Evolutionary conservation across 768 basidiomycete species (phyloP).

Genomic region (Lactarius psammicola): DNA sequence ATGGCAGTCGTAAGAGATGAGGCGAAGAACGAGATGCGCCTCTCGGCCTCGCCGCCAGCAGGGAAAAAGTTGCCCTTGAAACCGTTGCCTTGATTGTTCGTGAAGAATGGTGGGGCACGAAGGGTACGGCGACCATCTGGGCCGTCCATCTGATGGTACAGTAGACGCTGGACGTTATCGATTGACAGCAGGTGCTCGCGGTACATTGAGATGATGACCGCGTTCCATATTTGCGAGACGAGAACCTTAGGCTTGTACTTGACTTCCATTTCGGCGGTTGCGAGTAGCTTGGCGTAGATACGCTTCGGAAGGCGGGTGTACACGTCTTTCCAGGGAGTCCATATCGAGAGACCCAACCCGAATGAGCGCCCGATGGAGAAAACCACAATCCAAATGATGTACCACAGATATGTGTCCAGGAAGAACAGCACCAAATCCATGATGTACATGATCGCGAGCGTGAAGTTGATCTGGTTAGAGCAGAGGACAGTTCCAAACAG

Average conservation of each 20-base stretch:
- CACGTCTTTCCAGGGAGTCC: conserved; percentile 99
- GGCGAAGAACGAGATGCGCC: conserved; percentile 98
- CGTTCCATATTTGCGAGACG: conserved; percentile 99
- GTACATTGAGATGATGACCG: conserved; percentile 99
- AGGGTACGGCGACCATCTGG: conserved; percentile 87
- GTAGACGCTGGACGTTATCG: conserved; percentile 94
- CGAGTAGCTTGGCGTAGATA: conserved; percentile 95
- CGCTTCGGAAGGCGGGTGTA: conserved; percentile 95
- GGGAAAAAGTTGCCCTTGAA: conserved; percentile 90
- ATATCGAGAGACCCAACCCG: conserved; percentile 90
- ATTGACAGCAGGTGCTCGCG: conserved; percentile 97
- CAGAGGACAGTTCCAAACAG: conserved; percentile 80
- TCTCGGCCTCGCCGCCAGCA: conserved; percentile 88
- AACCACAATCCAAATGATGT: conserved; percentile 97
- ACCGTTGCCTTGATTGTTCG: conserved; percentile 74
- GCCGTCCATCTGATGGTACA: conserved; percentile 95
- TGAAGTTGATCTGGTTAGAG: conserved; percentile 90
- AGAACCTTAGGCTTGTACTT: conserved; percentile 99
- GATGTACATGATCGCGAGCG: conserved; percentile 96
- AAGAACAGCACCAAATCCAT: conserved; percentile 99
- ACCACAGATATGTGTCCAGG: conserved; percentile 99
- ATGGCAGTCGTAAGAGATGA: conserved; percentile 95
- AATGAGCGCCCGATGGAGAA: conserved; percentile 92
- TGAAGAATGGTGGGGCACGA: conserved; percentile 97
- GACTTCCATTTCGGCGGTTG: conserved; percentile 97